Base-by-base conservation (phyloP, 805 yeast species). In the Saccharomyces jurei region DNA sequence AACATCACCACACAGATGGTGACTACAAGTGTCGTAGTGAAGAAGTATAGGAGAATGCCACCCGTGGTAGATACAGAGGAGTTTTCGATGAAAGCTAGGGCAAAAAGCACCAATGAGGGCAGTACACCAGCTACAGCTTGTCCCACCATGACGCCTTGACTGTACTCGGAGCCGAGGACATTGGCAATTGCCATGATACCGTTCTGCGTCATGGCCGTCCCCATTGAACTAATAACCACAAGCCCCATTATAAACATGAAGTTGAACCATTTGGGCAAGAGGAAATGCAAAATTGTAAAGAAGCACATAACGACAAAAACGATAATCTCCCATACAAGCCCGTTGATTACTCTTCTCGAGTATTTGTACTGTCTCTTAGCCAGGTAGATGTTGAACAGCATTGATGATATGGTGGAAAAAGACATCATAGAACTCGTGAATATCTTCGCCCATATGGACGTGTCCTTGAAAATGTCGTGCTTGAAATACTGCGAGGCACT, bases 81-180 rank as follows among this genome's bases (percentile, higher is more conserved):
- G 46, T 56, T 54, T 81, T 81, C 10, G 86, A 80, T 10, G 78
- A 56, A 56, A 83, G 84, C 60, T 82, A 78, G 13, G 86, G 83
- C 21, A 41, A 70, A 64, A 13, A 70, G 51, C 2, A 67, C 70
- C 17, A 87, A 66, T 0, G 96, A 83, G 1, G 99, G 98, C 36
- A 92, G 72, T 0, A 94, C 96, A 1, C 99, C 99, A 0, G 97
- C 89, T 17, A 92, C 74, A 0, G 96, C 96, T 69, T 92, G 96
- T 1, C 99, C 99, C 2, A 91, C 91, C 86, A 94, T 88, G 1
- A 86, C 86, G 0, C 87, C 95, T 64, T 94, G 96, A 10, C 96
- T 91, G 66, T 81, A 87, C 13, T 82, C 78, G 0, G 89, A 77
- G 3, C 94, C 91, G 65, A 82, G 75, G 0, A 86, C 81, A 62